Evolutionary conservation across 176 grass and related monocot genomes (phyloP).

Genomic region (Pontederia crassipes): DNA sequence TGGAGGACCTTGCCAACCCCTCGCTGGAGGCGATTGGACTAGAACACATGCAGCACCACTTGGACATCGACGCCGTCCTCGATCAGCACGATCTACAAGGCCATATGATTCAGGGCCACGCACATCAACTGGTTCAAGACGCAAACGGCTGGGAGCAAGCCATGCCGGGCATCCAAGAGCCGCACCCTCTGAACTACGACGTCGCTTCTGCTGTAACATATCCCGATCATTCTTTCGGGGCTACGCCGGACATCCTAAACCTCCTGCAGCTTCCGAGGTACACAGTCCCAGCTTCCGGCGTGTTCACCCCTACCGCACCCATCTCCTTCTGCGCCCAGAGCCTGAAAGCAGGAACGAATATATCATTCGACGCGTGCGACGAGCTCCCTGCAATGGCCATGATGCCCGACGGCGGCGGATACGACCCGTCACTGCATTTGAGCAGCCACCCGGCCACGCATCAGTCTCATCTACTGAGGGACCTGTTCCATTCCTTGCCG

Average conservation of each 20-base stretch:
- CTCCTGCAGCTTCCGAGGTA: constrained; percentile 47
- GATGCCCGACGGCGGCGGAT: constrained; percentile 32
- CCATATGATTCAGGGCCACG: constrained; percentile 37
- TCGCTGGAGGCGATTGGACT: not conserved
- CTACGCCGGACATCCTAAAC: constrained; percentile 50
- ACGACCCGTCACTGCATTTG: constrained; percentile 31
- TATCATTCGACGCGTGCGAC: constrained; percentile 39
- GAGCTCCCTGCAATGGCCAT: constrained; percentile 24
- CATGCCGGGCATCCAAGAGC: constrained; percentile 29
- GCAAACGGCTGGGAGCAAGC: constrained; percentile 35
- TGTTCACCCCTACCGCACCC: constrained; percentile 10
- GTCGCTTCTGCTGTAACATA: constrained; percentile 27
- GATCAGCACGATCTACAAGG: constrained; percentile 37
- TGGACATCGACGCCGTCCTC: not conserved
- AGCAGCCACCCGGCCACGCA: constrained; percentile 13
- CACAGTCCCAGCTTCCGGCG: constrained; percentile 16
- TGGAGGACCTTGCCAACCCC: not conserved
- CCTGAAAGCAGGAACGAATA: constrained; percentile 18
- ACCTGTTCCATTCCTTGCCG: constrained; percentile 60
- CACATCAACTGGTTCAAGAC: constrained; percentile 18
- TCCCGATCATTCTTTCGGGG: constrained; percentile 27
- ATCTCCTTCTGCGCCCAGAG: constrained; percentile 27
- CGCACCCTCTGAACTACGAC: constrained; percentile 18
- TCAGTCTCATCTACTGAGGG: constrained; percentile 55
- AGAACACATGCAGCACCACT: not conserved